Evolutionary conservation across 192 early-diverging fungal species (phyloP).

Genomic region (Backusella mclennaniae): DNA sequence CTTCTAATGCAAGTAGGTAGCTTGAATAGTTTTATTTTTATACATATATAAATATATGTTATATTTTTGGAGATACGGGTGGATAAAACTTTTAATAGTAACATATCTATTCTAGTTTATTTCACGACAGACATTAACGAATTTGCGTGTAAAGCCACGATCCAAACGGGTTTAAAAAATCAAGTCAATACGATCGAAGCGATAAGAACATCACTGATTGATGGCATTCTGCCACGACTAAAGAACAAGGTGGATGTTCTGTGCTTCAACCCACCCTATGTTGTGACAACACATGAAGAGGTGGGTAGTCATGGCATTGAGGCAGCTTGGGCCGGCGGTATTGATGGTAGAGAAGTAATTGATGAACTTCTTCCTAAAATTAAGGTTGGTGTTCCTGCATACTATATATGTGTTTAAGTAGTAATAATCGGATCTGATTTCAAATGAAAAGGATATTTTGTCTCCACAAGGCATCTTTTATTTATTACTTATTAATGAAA

Average conservation of each 20-base stretch:
- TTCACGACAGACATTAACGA: conserved; percentile 85
- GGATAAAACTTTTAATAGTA: background rate
- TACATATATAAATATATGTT: too few species aligned
- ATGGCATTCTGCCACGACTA: conserved; percentile 55
- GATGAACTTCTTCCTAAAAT: conserved; percentile 76
- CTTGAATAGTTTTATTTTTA: background rate
- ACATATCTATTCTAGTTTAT: conserved; percentile 10
- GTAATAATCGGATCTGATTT: background rate
- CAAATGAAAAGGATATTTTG: conserved; percentile 50
- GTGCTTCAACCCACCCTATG: conserved; percentile 95
- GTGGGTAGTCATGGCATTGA: conserved; percentile 71
- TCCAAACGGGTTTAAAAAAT: conserved; percentile 60
- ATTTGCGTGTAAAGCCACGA: conserved; percentile 65
- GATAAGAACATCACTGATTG: conserved; percentile 61
- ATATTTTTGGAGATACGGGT: background rate
- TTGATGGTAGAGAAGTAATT: conserved; percentile 85
- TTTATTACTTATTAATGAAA: conserved; percentile 83
- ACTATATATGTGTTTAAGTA: background rate
- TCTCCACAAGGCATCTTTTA: conserved; percentile 78
- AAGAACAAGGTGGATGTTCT: conserved; percentile 69
- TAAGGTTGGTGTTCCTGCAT: conserved; percentile 38
- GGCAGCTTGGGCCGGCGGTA: conserved; percentile 92
- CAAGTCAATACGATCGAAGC: conserved; percentile 56
- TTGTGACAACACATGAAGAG: conserved; percentile 80
- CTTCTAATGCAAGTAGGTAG: conserved; percentile 40